Evolutionary conservation across 2,329 filamentous ascomycete species (phyloP), one percentile per base, ranked within the genome.

Genomic region (Aureobasidium leucospermi): DNA sequence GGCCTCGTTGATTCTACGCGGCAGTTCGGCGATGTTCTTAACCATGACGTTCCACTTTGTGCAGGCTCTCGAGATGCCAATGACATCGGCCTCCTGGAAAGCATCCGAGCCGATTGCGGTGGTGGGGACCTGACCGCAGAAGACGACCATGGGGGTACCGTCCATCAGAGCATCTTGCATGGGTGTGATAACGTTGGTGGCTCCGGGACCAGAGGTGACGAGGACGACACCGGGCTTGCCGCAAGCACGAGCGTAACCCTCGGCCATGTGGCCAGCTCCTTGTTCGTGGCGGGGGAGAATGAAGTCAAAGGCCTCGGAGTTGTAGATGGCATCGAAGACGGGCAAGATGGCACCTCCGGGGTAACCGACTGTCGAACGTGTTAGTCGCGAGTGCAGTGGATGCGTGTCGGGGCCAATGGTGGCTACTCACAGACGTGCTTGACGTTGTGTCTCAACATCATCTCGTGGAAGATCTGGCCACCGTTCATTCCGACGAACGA

Each of bases 31-130:
- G 59, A 96, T 86, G 73, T 87, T 93, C 82, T 95, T 96, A 51
- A 96, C 90, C 91, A 97, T 95, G 62, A 96, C 90, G 69, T 97
- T 97, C 94, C 94, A 99, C 79, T 97, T 97, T 67, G 92, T 96
- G 81, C 92, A 96, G 19, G 92, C 86, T 69, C 93, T 84, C 36
- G 90, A 96, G 73, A 99, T 97, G 66, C 93, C 93, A 61, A 96
- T 81, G 38, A 96, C 86, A 71, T 99, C 94, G 61, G 91, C 92
- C 76, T 97, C 94, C 74, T 99, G 94, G 82, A 97, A 97, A 60
- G 91, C 90, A 73, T 97, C 93, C 63, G 89, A 95, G 63, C 94
- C 94, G 74, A 97, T 96, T 58, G 90, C 88, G 48, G 82, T 85
- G 38, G 93, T 97, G 7, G 85, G 81, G 62, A 99, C 94, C 83